Evolutionary conservation across 2,329 filamentous ascomycete species (phyloP), one percentile per base, ranked within the genome.

Genomic region (Fusarium metavorans): DNA sequence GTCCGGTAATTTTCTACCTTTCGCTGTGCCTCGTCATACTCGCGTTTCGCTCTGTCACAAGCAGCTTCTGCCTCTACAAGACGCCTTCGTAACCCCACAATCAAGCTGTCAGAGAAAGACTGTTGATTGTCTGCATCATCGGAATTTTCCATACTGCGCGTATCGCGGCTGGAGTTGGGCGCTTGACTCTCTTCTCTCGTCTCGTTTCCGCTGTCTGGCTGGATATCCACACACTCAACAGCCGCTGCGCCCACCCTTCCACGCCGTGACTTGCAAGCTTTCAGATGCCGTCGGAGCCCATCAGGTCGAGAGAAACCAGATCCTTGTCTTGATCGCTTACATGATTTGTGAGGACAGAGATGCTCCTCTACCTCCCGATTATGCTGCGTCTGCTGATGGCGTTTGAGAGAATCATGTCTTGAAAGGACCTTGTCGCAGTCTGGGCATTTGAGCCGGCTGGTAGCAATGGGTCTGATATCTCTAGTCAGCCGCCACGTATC

Each of bases 121-220:
- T 52, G 50, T 23, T 20, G 27, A 5, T 4, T 6, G 4, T 10
- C 20, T 2, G 18, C 6, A n/a, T 54, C 27, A 0, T 34, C 3
- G 0, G 3, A 0, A 4, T 1, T 4, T 18, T 54, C 10, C 4
- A 6, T 14, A 1, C 50, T 14, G 11, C 6, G 6, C 14, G 50
- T n/a, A 1, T 20, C 18, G 1, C 8, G 27, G 1, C 11, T 16
- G 11, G 50, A 54, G 6, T 6, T 54, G 10, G 6, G 11, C 18
- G 3, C 30, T 34, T 27, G 50, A 10, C 18, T 34, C 6, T 8
- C 50, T n/a, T 16, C n/a, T 8, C 30, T 32, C 3, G 18, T 32
- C n/a, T 20, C 18, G 30, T 8, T 23, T 20, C 13, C 50, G 11
- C 27, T 32, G 6, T 20, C 30, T 8, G 50, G 11, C 6, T 7